phyloP scores from a whole-genome alignment of 345 rosid genomes.

The Syzygium aromaticum region DNA sequence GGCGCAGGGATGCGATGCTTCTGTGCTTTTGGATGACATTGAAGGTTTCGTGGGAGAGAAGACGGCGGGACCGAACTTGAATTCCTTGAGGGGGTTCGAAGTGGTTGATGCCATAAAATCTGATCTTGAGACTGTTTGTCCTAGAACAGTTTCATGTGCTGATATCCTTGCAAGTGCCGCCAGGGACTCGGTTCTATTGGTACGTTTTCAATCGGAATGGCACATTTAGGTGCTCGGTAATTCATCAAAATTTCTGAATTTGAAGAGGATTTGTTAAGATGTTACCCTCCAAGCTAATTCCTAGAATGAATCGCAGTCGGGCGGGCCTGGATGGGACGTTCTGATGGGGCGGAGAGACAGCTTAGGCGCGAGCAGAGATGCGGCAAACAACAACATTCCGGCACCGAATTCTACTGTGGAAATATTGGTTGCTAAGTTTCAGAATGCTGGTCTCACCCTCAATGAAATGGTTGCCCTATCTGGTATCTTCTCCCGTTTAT shows the following conservation, averaged over 20 bases:
- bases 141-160: constrained; percentile 79
- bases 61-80: constrained; percentile 71
- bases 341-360: constrained; percentile 68
- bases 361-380: constrained; percentile 53
- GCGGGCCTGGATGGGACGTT: constrained; percentile 91
- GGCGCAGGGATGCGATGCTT: constrained; percentile 78
- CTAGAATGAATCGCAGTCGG: constrained; percentile 39
- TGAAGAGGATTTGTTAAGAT: not conserved
- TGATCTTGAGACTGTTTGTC: constrained; percentile 60
- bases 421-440: constrained; percentile 43
- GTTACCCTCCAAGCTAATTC: not conserved
- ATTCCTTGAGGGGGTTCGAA: constrained; percentile 81
- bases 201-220: not conserved
- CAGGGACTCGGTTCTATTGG: constrained; percentile 71
- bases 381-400: constrained; percentile 53
- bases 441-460: constrained; percentile 60
- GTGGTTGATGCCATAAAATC: constrained; percentile 65
- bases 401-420: constrained; percentile 66
- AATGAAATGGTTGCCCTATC: constrained; percentile 73
- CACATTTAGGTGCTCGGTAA: not conserved
- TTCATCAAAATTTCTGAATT: not conserved
- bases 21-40: constrained; percentile 67
- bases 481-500: constrained; percentile 20
- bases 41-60: constrained; percentile 60
- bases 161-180: constrained; percentile 77